Evolutionary conservation across 306 rosid species (phyloP).

Genomic region (Sindora glabra): DNA sequence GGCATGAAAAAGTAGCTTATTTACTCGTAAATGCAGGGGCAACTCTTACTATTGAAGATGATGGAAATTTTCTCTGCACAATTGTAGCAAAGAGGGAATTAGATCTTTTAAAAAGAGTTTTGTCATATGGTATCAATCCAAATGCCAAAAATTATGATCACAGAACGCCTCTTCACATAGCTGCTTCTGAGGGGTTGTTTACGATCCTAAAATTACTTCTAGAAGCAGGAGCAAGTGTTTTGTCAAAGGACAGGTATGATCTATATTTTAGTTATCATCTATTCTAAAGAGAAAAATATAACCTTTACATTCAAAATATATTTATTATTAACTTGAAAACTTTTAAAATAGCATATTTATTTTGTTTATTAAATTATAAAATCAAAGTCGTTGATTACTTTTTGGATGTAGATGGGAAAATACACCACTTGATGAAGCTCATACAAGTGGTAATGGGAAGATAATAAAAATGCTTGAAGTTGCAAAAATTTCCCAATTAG

Average conservation of each 20-base stretch:
- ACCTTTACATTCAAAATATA: neutral
- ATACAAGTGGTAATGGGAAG: slow-evolving; percentile 37
- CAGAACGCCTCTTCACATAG: slow-evolving; percentile 55
- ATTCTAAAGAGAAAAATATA: neutral
- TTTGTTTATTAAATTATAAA: neutral
- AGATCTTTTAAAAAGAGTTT: slow-evolving; percentile 33
- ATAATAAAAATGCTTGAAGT: slow-evolving; percentile 48
- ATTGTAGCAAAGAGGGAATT: slow-evolving; percentile 35
- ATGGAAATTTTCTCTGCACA: slow-evolving; percentile 49
- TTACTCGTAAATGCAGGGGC: slow-evolving; percentile 48
- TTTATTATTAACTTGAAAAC: neutral
- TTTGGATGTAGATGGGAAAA: slow-evolving; percentile 57
- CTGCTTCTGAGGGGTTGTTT: slow-evolving; percentile 54
- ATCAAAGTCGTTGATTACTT: neutral
- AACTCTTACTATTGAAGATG: slow-evolving; percentile 36
- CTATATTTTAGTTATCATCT: neutral
- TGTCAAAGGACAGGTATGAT: slow-evolving; percentile 52
- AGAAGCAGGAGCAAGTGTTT: slow-evolving; percentile 59
- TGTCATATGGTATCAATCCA: slow-evolving; percentile 47
- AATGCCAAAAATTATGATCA: slow-evolving; percentile 56
- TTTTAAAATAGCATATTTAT: neutral
- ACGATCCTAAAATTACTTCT: slow-evolving; percentile 36
- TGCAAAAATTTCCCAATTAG: slow-evolving; percentile 35
- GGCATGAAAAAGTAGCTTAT: slow-evolving; percentile 44
- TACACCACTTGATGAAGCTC: slow-evolving; percentile 59